A percentile compares a stretch with the other conserved stretches of the same genome.
phyloP scores from a whole-genome alignment of 495 filamentous ascomycete genomes.

The Baudoinia panamericana region DNA sequence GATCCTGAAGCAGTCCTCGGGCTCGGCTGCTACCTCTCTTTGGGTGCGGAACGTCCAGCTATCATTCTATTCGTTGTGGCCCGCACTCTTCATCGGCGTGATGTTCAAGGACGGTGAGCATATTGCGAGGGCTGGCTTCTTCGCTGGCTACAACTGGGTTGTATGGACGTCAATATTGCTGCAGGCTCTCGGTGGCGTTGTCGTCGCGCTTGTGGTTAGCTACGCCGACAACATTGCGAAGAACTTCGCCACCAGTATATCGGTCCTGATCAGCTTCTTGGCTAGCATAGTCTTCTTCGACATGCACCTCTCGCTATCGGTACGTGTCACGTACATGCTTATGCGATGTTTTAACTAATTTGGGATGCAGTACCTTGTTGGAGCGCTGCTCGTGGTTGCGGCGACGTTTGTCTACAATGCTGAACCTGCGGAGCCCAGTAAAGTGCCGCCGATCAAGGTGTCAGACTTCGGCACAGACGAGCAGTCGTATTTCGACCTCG shows the following conservation, averaged over 20 bases:
- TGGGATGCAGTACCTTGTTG: conserved; percentile 59
- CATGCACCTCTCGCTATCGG: conserved; percentile 53
- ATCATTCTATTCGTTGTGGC: conserved; percentile 71
- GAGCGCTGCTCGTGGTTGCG: conserved; percentile 59
- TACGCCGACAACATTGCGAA: conserved; percentile 81
- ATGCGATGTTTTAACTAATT: neutral
- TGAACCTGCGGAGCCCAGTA: conserved; percentile 22
- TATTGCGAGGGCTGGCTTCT: conserved; percentile 74
- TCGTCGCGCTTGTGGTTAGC: conserved; percentile 72
- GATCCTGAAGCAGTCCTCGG: conserved; percentile 69
- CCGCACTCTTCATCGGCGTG: conserved; percentile 74
- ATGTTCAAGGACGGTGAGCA: conserved; percentile 73
- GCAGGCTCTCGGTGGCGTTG: conserved; percentile 71
- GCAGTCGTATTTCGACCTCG: conserved; percentile 39
- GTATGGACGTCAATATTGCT: conserved; percentile 77
- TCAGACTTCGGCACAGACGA: conserved; percentile 59
- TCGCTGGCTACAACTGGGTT: conserved; percentile 80
- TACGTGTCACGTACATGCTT: conserved; percentile 35
- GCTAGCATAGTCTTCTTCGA: conserved; percentile 78
- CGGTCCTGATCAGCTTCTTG: conserved; percentile 69
- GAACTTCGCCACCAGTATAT: conserved; percentile 84
- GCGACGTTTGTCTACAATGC: conserved; percentile 73
- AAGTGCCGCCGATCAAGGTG: conserved; percentile 60
- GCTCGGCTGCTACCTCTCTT: conserved; percentile 43
- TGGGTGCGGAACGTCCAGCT: conserved; percentile 94